Evolutionary conservation across 331 rosid genomes (phyloP), one percentile per base, ranked within the genome.

Genomic region (Ulmus americana): DNA sequence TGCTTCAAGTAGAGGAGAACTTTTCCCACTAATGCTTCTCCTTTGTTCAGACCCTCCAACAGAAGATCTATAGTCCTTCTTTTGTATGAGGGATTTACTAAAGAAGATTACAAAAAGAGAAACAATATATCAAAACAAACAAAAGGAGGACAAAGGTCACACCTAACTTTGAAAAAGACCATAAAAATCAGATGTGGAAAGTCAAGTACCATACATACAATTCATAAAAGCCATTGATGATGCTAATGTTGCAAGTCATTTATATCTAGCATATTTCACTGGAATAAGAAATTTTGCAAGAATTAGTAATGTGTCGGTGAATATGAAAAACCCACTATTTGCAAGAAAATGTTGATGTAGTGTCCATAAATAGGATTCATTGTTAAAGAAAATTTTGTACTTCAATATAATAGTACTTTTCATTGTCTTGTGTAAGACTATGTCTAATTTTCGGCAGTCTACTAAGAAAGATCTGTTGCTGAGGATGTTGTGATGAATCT

Each of bases 31-130:
- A 92, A 72, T 56, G 95, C 91, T 38, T 82, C 81, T 61, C 85
- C 71, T 85, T 74, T 92, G 84, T 92, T 92, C 47, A 80, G 77
- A 80, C 98, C 97, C 78, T 82, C 97, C 20, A 76, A 73, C 63
- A 89, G 72, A 77, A 47, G 74, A 75, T 77, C 84, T 45, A 89
- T 20, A 62, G 86, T 79, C 67, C 81, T 84, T 70, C 83, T 79
- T 78, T 52, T 81, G 71, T 83, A 74, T 8, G 95, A 68, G 43
- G 80, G 70, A 68, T 74, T 82, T 68, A 81, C 97, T 92, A 51
- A 56, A 75, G 55, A 70, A 75, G 61, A 70, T 61, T 28, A 28
- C 35, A 61, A 22, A 81, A 95, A 89, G 55, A 56, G 74, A 52
- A 69, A 76, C 58, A 70, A 64, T 28, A 28, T 28, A 2, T 28